Evolutionary conservation across 1,284 basidiomycete genomes (phyloP).

Genomic region (Amylostereum chailletii): DNA sequence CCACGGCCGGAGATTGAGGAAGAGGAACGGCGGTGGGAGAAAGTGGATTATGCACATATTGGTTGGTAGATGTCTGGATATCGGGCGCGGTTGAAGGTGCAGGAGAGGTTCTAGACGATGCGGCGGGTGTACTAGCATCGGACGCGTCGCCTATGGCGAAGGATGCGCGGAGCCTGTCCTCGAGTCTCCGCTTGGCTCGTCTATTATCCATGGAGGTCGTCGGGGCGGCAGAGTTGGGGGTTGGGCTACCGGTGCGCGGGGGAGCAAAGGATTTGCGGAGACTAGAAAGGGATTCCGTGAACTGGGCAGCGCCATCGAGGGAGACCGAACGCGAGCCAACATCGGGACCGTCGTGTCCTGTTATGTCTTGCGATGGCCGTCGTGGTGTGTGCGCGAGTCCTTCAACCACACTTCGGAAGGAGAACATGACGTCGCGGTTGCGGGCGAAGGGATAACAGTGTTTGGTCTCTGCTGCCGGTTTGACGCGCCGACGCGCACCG

Average conservation of each 20-base stretch:
- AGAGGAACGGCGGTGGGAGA: constrained; percentile 37
- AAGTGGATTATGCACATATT: constrained; percentile 15
- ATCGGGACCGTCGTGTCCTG: constrained; percentile 20
- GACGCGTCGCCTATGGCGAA: constrained; percentile 50
- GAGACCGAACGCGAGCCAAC: constrained; percentile 23
- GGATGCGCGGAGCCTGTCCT: constrained; percentile 60
- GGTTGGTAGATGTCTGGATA: constrained; percentile 21
- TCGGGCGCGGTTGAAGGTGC: constrained; percentile 25
- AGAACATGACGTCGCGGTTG: constrained; percentile 45
- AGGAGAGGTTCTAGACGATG: constrained; percentile 33
- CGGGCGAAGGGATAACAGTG: neutral
- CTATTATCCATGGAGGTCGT: constrained; percentile 12
- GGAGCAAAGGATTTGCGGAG: constrained; percentile 52
- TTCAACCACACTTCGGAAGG: constrained; percentile 52
- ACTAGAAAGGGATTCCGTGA: constrained; percentile 50
- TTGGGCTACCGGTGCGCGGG: constrained; percentile 40
- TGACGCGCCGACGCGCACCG: no score
- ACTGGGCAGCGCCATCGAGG: constrained; percentile 33
- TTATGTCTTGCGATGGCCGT: constrained; percentile 21
- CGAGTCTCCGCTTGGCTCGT: constrained; percentile 32
- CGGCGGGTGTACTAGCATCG: constrained; percentile 31
- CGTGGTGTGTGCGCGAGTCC: constrained; percentile 36
- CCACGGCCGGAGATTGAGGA: constrained; percentile 31
- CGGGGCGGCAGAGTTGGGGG: constrained; percentile 14
- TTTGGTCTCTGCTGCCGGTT: neutral